These are phyloP conservation scores for Neofusicoccum cordaticola DNA, from an alignment of 2,329 filamentous ascomycete genomes.

Conservation along the genomic window DNA sequence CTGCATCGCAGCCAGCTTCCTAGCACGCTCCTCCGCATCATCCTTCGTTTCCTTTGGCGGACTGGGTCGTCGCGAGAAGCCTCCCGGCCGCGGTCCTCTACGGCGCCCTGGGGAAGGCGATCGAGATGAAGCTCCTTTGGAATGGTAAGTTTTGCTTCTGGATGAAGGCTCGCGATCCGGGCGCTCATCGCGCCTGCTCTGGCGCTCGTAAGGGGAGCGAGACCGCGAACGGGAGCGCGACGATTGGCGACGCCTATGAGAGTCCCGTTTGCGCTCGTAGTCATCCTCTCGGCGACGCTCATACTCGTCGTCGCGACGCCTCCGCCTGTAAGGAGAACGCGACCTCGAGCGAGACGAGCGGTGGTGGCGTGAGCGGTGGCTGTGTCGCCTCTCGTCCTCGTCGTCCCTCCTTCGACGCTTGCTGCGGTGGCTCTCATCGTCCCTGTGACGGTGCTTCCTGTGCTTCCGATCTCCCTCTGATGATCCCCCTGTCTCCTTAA, in stretches of 20 bases:
- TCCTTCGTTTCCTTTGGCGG: slow-evolving; percentile 20
- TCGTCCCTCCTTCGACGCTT: slow-evolving; percentile 5
- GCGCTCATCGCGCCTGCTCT: slow-evolving; percentile 31
- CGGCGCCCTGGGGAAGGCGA: slow-evolving; percentile 24
- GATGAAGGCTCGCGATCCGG: slow-evolving; percentile 24
- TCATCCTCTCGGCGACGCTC: slow-evolving; percentile 11
- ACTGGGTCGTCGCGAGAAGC: neutral
- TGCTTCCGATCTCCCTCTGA: slow-evolving; percentile 22
- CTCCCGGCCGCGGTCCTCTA: neutral
- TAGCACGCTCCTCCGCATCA: slow-evolving; percentile 33
- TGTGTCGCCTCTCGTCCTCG: slow-evolving; percentile 6
- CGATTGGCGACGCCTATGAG: neutral
- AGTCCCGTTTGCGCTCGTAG: neutral
- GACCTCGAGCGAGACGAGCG: slow-evolving; percentile 3
- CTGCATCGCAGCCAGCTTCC: slow-evolving; percentile 41
- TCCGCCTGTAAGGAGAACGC: slow-evolving; percentile 21
- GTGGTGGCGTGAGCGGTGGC: slow-evolving; percentile 12
- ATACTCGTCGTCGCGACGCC: slow-evolving; percentile 32
- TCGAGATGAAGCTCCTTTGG: slow-evolving; percentile 20
- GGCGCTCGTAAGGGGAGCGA: slow-evolving; percentile 21
- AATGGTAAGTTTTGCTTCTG: slow-evolving; percentile 25
- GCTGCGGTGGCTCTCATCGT: slow-evolving; percentile 19
- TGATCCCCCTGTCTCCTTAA: slow-evolving; percentile 38
- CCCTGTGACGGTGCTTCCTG: slow-evolving; percentile 27
- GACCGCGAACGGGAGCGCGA: neutral